Evolutionary conservation across 805 yeast genomes (phyloP), one percentile per base, ranked within the genome.

Genomic region (Ogataea neopini): DNA sequence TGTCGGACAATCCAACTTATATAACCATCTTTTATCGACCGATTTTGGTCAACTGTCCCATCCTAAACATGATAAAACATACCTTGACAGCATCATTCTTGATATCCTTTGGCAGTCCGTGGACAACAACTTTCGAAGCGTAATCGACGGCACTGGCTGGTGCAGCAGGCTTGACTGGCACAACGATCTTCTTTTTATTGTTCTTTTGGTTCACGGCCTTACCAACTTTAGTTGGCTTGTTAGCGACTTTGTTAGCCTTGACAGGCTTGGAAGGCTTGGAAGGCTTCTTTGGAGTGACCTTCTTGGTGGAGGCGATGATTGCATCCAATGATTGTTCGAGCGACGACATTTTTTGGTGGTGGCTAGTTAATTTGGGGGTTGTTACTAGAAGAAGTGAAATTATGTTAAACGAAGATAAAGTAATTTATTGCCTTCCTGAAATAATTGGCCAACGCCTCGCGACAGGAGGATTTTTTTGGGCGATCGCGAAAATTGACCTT

Each of bases 251-350:
- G 40, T 66, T 62, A 34, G 60, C 66, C 64, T 62, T 70, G 47
- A 48, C 53, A 39, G 50, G 48, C 25, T 22, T 22, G 8, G 25
- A 52, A 39, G 50, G 48, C 25, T 22, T 22, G 8, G 25, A 52
- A 39, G 50, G 48, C 56, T 52, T 67, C 40, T 70, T 64, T 35
- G 68, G 68, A 36, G 69, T 63, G 25, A 61, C 46, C 52, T 56
- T 61, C 40, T 53, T 59, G 49, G 54, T 62, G 53, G 87, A 71
- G 50, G 96, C 80, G 65, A 92, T 87, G 69, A 92, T 92, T 61
- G 90, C 97, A 75, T 92, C 99, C 64, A 92, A 81, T 42, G 97
- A 88, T 74, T 88, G 86, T 73, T 92, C 97, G 73, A 92, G 80
- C 62, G 86, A 78, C 67, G 95, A 85, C 91, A 85, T 87, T 49